Evolutionary conservation across 1,284 basidiomycete genomes (phyloP).

Genomic region (Ceratobasidium sp.): DNA sequence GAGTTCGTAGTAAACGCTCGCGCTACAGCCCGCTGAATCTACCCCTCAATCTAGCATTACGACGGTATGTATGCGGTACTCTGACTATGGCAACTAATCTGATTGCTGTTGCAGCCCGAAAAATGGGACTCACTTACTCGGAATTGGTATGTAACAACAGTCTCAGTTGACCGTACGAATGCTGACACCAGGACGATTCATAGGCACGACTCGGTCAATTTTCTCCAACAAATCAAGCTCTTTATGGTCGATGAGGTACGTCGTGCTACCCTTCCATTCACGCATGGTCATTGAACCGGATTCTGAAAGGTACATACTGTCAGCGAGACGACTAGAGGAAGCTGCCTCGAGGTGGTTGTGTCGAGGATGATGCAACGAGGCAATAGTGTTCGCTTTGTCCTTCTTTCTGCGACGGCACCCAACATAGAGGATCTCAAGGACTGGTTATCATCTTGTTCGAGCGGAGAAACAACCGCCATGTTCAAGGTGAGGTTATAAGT

Average conservation of each 20-base stretch:
- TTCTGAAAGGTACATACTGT: constrained; percentile 84
- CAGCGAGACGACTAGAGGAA: constrained; percentile 82
- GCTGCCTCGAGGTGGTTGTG: constrained; percentile 91
- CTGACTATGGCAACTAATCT: neutral
- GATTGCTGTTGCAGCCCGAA: constrained; percentile 70
- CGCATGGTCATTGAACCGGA: constrained; percentile 13
- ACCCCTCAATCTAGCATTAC: constrained; percentile 66
- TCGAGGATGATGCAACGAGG: constrained; percentile 88
- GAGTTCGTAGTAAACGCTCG: constrained; percentile 39
- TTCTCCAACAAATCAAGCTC: constrained; percentile 75
- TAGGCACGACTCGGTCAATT: constrained; percentile 72
- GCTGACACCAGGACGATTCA: neutral
- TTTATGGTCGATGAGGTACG: constrained; percentile 91
- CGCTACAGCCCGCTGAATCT: neutral
- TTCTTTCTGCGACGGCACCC: constrained; percentile 93
- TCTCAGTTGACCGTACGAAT: neutral
- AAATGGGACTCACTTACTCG: constrained; percentile 95
- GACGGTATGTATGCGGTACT: constrained; percentile 62
- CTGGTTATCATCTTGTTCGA: constrained; percentile 61
- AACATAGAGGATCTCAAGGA: constrained; percentile 95
- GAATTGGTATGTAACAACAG: constrained; percentile 64
- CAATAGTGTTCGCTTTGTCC: constrained; percentile 79
- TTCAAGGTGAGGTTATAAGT: constrained; percentile 67
- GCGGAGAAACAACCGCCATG: constrained; percentile 58
- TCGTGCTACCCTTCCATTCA: neutral